These are phyloP conservation scores for Paecilomyces sp. DNA, from an alignment of 2,329 filamentous ascomycete genomes.

Conservation along the genomic window DNA sequence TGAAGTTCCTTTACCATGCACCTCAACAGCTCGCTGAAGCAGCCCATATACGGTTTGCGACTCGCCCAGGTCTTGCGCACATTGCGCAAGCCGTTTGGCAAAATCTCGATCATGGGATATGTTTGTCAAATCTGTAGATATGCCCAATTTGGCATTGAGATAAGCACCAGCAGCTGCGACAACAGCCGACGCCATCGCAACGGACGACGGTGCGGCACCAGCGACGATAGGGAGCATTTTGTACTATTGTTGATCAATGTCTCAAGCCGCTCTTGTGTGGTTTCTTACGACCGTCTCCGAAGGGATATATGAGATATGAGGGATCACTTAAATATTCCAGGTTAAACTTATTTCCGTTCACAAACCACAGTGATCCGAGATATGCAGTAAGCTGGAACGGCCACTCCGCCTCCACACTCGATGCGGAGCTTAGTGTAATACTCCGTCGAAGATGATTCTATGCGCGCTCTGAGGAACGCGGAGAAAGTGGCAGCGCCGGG, in stretches of 20 bases:
- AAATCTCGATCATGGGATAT: slow-evolving; percentile 27
- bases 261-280: background rate
- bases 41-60: slow-evolving; percentile 36
- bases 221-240: background rate
- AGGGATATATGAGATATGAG: background rate
- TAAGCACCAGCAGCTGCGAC: slow-evolving; percentile 31
- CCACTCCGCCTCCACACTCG: background rate
- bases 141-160: slow-evolving; percentile 36
- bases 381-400: background rate
- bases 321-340: background rate
- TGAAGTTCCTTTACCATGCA: slow-evolving; percentile 27
- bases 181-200: slow-evolving; percentile 28
- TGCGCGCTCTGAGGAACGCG: background rate
- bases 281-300: background rate
- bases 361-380: background rate
- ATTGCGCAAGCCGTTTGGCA: slow-evolving; percentile 25
- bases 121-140: slow-evolving; percentile 32
- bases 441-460: background rate
- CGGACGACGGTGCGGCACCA: slow-evolving; percentile 8
- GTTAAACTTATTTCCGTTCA: background rate
- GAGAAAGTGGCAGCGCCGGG: background rate
- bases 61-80: slow-evolving; percentile 31
- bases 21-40: slow-evolving; percentile 34
- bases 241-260: background rate
- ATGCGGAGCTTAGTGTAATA: background rate